Percentiles rank a stretch among this genome's conserved stretches.
Conservation (phyloP, 2,329 filamentous ascomycete species). For the Paramyrothecium roridum region DNA sequence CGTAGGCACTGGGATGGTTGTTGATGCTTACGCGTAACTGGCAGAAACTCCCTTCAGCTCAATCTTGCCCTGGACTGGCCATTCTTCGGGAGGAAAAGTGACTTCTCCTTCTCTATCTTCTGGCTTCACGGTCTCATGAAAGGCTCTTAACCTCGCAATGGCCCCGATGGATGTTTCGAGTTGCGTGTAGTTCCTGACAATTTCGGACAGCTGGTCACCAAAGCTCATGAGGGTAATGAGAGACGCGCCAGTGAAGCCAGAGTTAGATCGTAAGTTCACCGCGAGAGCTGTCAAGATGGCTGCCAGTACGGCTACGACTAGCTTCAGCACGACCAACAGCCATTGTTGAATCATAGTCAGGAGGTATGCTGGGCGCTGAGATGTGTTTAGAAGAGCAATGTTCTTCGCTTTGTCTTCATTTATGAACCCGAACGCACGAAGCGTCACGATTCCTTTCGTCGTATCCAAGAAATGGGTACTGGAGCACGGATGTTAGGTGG, state of each 20-base stretch:
- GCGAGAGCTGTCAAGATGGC: conserved; percentile 43
- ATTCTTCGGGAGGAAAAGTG: conserved; percentile 14
- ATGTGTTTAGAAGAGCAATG: conserved; percentile 45
- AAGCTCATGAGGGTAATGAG: conserved; percentile 34
- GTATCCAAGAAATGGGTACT: conserved; percentile 53
- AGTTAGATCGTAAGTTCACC: conserved; percentile 34
- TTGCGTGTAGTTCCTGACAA: conserved; percentile 16
- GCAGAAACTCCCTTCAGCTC: conserved; percentile 28
- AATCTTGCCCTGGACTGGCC: conserved; percentile 27
- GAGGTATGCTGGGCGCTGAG: conserved; percentile 56
- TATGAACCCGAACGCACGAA: conserved; percentile 56
- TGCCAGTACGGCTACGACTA: conserved; percentile 46
- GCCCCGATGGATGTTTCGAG: conserved; percentile 18
- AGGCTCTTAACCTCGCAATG: conserved; percentile 15
- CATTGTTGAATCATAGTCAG: conserved; percentile 56
- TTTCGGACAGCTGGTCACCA: conserved; percentile 12
- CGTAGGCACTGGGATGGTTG: not conserved
- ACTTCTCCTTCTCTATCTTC: conserved; percentile 16
- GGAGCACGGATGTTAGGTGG: too few species aligned
- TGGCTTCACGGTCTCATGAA: conserved; percentile 17
- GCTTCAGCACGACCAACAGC: conserved; percentile 47
- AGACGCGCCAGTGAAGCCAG: conserved; percentile 35
- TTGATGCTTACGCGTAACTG: conserved; percentile 20
- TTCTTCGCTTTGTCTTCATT: conserved; percentile 38
- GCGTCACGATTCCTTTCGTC: conserved; percentile 50